Base-by-base conservation (phyloP, 306 rosid species). In the Carpinus viminea region DNA sequence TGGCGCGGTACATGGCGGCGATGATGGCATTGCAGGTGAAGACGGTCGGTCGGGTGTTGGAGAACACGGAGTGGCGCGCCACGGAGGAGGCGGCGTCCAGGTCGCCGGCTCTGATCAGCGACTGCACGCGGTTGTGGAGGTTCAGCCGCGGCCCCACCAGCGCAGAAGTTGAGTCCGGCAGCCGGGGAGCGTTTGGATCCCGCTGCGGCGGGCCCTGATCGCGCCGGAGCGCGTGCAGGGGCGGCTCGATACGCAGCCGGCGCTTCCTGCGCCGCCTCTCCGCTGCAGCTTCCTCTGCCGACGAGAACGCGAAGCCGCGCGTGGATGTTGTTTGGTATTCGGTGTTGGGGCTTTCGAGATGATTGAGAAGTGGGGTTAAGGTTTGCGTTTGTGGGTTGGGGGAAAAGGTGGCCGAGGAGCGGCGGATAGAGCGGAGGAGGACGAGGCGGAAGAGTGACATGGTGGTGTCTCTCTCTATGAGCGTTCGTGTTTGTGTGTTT, bases 11-110 rank as follows among this genome's bases (percentile, higher is more conserved):
- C 98, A 94, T 94, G 78, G 97, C 93, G 3, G 97, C 98, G 11
- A 94, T 85, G 55, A 94, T 87, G 79, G 98, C 98, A 48, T 94
- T 94, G 84, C 98, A 94, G n/a, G 98, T 94, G 87, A 91, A 92
- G 11, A 94, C 98, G 9, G 98, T 94, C n/a, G 98, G 98, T 7
- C 97, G 96, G 0, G 94, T 94, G n/a, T 79, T 78, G 3, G 98
- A 94, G 85, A 89, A 94, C 3, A 92, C 92, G 0, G 98, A 87
- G 82, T 87, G 92, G 1, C 98, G 94, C n/a, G 97, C 95, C 0
- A 88, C 79, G 3, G 88, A 82, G 5, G 97, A 89, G 45, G 98
- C 97, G 1, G 97, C 93, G 46, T 94, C 96, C 11, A 94, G 96
- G 79, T 94, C 97, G 7, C 86, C 90, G 0, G 98, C 98, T 2